Conservation (phyloP, 352 stramenopile genomes). For the Phytopythium chamaehyphon region DNA sequence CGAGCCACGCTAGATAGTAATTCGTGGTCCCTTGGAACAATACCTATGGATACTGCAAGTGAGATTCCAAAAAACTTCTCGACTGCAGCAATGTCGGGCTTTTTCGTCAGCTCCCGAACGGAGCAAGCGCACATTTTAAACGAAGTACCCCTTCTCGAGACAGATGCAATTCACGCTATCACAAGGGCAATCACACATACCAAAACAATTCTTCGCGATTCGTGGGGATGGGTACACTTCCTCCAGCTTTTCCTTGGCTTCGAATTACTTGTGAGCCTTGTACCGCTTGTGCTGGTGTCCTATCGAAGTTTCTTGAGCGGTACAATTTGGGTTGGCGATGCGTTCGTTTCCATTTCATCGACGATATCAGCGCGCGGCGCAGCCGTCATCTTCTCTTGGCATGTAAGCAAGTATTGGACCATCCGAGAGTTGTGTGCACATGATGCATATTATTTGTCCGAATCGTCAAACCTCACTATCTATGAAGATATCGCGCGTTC, state of each 20-base stretch:
- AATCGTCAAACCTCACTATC: conserved; percentile 27
- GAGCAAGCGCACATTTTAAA: conserved; percentile 22
- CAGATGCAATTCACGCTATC: conserved; percentile 12
- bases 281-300: conserved; percentile 23
- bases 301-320: conserved; percentile 24
- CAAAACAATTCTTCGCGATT: conserved; percentile 15
- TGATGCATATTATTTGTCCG: conserved; percentile 67
- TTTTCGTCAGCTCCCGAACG: conserved; percentile 19
- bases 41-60: conserved; percentile 9
- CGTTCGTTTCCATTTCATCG: conserved; percentile 29
- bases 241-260: conserved; percentile 34
- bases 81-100: conserved; percentile 24
- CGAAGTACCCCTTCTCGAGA: conserved; percentile 13
- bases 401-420: conserved; percentile 29
- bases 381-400: conserved; percentile 23
- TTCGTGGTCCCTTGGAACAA: conserved; percentile 16
- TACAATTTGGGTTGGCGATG: conserved; percentile 40
- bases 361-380: conserved; percentile 14
- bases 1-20: conserved; percentile 14
- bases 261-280: conserved; percentile 22
- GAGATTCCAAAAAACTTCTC: conserved; percentile 25
- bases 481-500: conserved; percentile 26
- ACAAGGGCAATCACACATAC: conserved; percentile 17
- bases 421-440: conserved; percentile 47
- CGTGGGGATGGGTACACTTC: conserved; percentile 38